Evolutionary conservation across 2,329 filamentous ascomycete species (phyloP).

Genomic region (Nothophoma quercina): DNA sequence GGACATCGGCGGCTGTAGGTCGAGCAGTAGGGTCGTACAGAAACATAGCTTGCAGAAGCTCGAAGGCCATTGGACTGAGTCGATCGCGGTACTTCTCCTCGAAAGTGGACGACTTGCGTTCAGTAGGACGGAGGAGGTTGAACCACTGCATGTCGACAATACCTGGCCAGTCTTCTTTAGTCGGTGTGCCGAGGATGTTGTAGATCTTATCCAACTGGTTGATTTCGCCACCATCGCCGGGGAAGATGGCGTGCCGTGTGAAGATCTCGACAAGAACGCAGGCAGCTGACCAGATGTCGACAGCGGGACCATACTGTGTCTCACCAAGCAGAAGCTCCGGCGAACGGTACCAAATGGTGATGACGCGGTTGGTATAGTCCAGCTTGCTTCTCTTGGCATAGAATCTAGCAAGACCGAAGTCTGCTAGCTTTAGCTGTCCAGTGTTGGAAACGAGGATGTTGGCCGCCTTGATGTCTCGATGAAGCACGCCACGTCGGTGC

Average conservation of each 20-base stretch:
- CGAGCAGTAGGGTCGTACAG: slow-evolving; percentile 85
- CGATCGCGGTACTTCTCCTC: slow-evolving; percentile 81
- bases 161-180: slow-evolving; percentile 82
- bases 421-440: slow-evolving; percentile 88
- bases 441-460: slow-evolving; percentile 94
- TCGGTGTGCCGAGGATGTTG: slow-evolving; percentile 87
- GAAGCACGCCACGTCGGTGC: slow-evolving; percentile 89
- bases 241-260: slow-evolving; percentile 90
- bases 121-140: slow-evolving; percentile 81
- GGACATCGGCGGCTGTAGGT: slow-evolving; percentile 82
- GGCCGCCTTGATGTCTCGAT: slow-evolving; percentile 97
- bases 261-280: slow-evolving; percentile 98
- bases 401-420: slow-evolving; percentile 95
- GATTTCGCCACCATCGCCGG: slow-evolving; percentile 93
- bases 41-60: slow-evolving; percentile 85
- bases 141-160: slow-evolving; percentile 98
- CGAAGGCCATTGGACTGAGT: slow-evolving; percentile 80
- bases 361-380: slow-evolving; percentile 97
- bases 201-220: slow-evolving; percentile 98
- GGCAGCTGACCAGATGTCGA: slow-evolving; percentile 97
- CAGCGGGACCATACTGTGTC: slow-evolving; percentile 94
- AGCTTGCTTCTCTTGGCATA: slow-evolving; percentile 91
- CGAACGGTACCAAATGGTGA: slow-evolving; percentile 98
- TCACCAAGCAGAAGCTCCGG: slow-evolving; percentile 91
- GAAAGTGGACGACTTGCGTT: slow-evolving; percentile 77